Conservation (phyloP, 164 flowering plant genomes). For the Hamamelis virginiana region DNA sequence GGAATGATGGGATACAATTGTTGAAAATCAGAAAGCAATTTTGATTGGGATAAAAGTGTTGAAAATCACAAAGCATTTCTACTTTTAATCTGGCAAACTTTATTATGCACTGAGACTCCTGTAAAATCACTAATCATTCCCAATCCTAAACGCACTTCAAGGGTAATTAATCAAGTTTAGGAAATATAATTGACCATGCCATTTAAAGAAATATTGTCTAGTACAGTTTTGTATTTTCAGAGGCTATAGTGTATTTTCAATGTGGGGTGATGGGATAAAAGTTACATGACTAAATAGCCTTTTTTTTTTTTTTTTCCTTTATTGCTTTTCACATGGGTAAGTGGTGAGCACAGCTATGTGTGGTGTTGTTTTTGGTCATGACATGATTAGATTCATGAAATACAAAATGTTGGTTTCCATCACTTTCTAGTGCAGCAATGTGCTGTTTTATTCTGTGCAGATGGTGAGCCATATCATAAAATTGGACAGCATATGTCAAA, state of each 20-base stretch:
- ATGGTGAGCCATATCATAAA: constrained; percentile 18
- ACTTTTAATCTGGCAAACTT: too few species aligned
- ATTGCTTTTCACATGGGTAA: constrained; percentile 14
- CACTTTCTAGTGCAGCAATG: constrained; percentile 22
- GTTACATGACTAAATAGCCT: neutral
- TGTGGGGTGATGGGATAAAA: neutral
- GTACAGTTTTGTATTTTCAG: too few species aligned
- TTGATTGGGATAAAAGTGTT: too few species aligned
- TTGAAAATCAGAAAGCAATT: too few species aligned
- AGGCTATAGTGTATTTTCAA: too few species aligned
- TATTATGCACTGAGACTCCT: too few species aligned
- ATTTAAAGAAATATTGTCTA: too few species aligned
- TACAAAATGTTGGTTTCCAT: constrained; percentile 5
- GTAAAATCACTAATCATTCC: too few species aligned
- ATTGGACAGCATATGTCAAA: constrained; percentile 13
- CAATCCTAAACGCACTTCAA: too few species aligned
- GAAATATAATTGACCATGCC: too few species aligned
- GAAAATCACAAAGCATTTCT: neutral
- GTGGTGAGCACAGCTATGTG: constrained; percentile 8
- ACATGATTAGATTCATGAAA: constrained; percentile 15
- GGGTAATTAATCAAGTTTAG: too few species aligned
- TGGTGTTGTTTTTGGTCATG: neutral
- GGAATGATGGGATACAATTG: too few species aligned
- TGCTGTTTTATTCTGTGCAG: constrained; percentile 15
- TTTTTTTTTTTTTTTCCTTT: constrained; percentile 14